These are phyloP conservation scores for Saposhnikovia divaricata DNA, from an alignment of 129 eudicot genomes.

Conservation along the genomic window DNA sequence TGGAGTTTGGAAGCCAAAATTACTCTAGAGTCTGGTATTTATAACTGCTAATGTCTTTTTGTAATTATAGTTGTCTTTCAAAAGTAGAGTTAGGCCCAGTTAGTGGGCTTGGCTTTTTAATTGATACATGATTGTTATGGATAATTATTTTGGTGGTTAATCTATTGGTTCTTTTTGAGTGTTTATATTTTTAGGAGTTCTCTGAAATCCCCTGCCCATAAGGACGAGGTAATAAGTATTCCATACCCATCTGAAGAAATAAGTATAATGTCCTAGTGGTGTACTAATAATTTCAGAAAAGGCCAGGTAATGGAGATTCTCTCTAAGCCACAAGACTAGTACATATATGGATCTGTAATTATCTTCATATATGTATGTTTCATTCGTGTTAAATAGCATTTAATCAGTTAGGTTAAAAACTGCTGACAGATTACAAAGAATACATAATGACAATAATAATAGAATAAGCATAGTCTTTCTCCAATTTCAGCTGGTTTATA, in stretches of 20 bases:
- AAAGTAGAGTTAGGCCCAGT: background rate
- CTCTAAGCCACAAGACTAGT: background rate
- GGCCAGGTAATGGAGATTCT: background rate
- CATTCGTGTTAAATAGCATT: background rate
- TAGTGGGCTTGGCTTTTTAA: background rate
- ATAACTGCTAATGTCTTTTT: background rate
- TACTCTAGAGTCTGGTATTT: background rate
- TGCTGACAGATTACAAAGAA: background rate
- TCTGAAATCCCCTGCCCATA: background rate
- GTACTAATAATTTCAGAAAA: background rate
- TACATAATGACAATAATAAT: background rate
- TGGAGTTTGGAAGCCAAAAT: background rate
- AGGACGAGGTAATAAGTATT: background rate
- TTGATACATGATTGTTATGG: background rate
- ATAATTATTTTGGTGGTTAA: too few relatives aligned
- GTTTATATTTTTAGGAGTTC: background rate
- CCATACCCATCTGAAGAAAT: background rate
- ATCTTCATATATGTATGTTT: background rate
- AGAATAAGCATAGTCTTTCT: background rate
- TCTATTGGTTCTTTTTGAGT: background rate
- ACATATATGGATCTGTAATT: too few relatives aligned
- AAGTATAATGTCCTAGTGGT: background rate
- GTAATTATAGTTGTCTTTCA: background rate
- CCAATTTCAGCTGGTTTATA: background rate
- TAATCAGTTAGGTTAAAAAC: background rate